Base-by-base conservation (phyloP, 169 alveolate genomes). In the Theileria annulata region DNA sequence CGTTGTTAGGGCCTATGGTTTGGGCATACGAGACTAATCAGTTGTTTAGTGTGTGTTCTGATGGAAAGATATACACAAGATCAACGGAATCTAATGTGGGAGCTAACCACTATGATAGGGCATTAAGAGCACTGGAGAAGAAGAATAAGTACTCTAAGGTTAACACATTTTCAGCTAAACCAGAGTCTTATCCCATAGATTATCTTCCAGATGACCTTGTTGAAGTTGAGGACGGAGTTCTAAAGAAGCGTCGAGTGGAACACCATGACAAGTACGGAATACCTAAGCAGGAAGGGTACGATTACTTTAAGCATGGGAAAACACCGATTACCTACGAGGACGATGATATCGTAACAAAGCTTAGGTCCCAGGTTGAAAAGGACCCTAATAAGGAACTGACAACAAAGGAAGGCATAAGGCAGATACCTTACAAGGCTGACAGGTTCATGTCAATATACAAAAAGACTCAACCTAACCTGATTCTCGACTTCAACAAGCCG, bases 371-470 rank as follows among this genome's bases (percentile, higher is more conserved):
- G 21, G 85, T 74, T 4, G 76, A 77, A 4, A 48, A 60, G 48
- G 64, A 59, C 51, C n/a, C 27, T 3, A 71, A 49, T 12, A 23
- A 54, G 17, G 72, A 67, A 21, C 72, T 37, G 21, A 86, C 75
- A 3, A 33, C 69, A 5, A 74, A 42, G 25, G 64, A 71, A 12
- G 90, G 86, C 13, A 58, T 83, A 19, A 83, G 56, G 62, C 60
- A 76, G 25, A 47, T 76, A 17, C 86, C 86, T 9, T 83, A 83
- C 67, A 75, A 83, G 58, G 79, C 82, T 6, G 90, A 76, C 66
- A 75, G 71, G 73, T 83, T 76, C 69, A 83, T 83, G 90, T 69
- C 85, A n/a, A 71, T 71, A 70, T 83, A 83, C 81, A 72, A 75
- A 42, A 77, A 69, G 67, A 83, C 86, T 19, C 90, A 83, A 56